Base-by-base conservation (phyloP, 1,139 yeast genomes). In the Kodamaea sp. region DNA sequence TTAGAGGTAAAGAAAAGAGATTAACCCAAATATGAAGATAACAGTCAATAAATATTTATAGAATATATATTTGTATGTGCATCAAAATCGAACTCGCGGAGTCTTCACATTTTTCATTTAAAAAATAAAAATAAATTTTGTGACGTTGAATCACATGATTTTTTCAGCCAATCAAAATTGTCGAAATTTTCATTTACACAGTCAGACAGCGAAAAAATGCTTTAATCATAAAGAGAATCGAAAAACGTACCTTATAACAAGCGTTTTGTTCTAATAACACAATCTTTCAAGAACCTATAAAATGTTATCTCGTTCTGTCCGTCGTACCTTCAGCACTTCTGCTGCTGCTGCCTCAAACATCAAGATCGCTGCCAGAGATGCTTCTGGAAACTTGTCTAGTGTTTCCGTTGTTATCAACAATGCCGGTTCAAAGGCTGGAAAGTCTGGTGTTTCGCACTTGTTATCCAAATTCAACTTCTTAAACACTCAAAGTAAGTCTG, bases 391-490 rank as follows among this genome's bases (percentile, higher is more conserved):
- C 47, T 73, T 87, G 50, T 73, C 95, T 54, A 70, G 67, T 36
- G 68, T 78, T 43, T 72, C 92, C 36, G 86, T 92, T 46, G 86
- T 85, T 49, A 78, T 87, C 48, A 80, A 82, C 60, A 65, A 67
- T 48, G 95, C 90, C 48, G 98, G 98, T 51, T 78, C 97, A 45
- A 85, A 94, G 62, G 75, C 79, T 54, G 75, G 82, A 31, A 79
- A 81, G 61, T 81, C 89, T 46, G 98, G 98, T 65, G 68, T 84
- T 48, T 75, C 97, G 36, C 97, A 92, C 65, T 70, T 89, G 52
- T 76, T 90, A 57, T 80, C 94, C 55, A 80, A 89, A 66, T 89
- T 79, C 66, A 84, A 84, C 57, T 92, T 84, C 74, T 79, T 86
- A 65, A 84, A 85, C 75, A 89, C 96, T 47, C 75, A 75, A 49